Evolutionary conservation across 1,139 yeast species (phyloP).

Genomic region (Dujonia santamariae): DNA sequence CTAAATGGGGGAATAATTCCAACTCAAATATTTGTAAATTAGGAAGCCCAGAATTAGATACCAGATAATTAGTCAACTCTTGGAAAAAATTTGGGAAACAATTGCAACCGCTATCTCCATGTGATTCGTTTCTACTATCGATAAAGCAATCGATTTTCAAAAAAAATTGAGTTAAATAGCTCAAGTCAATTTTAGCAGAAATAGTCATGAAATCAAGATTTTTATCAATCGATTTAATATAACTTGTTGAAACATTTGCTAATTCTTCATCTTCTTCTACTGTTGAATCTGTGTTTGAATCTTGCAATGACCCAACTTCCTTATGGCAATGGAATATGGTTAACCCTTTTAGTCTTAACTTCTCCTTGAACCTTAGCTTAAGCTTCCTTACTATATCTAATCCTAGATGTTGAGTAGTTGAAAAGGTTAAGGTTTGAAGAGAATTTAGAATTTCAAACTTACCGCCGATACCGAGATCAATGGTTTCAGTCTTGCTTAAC

Average conservation of each 20-base stretch:
- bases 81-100: slow-evolving; percentile 32
- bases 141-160: slow-evolving; percentile 35
- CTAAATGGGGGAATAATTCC: slow-evolving; percentile 34
- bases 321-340: slow-evolving; percentile 36
- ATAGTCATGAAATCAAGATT: slow-evolving; percentile 21
- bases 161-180: slow-evolving; percentile 20
- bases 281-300: no score
- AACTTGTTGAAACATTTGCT: neutral
- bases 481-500: slow-evolving; percentile 13
- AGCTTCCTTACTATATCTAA: slow-evolving; percentile 24
- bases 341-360: slow-evolving; percentile 27
- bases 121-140: slow-evolving; percentile 17
- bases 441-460: slow-evolving; percentile 24
- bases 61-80: slow-evolving; percentile 22
- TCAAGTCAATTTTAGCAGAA: slow-evolving; percentile 25
- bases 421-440: slow-evolving; percentile 30
- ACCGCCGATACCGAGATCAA: slow-evolving; percentile 20
- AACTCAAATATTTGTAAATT: slow-evolving; percentile 29
- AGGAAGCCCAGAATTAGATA: slow-evolving; percentile 26
- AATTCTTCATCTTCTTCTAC: neutral
- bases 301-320: slow-evolving; percentile 13
- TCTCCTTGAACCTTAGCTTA: slow-evolving; percentile 16
- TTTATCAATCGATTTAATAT: slow-evolving; percentile 16
- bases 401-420: slow-evolving; percentile 32
- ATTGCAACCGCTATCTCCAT: no score